These are phyloP conservation scores for Rhododendron molle DNA, from an alignment of 148 eudicot species.

Conservation along the genomic window DNA sequence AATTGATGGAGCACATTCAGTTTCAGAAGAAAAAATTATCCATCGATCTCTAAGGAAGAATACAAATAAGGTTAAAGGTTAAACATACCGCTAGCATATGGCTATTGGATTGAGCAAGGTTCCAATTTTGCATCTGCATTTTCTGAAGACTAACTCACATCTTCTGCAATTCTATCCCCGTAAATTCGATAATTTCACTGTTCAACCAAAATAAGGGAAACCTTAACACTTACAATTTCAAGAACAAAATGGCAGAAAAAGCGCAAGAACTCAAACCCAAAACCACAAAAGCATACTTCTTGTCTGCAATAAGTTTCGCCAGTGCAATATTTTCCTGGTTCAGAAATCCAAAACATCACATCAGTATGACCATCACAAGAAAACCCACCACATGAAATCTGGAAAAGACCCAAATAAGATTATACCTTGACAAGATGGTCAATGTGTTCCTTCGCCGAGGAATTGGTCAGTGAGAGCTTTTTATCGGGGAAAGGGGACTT, in stretches of 20 bases:
- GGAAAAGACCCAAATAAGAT: neutral
- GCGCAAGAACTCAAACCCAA: neutral
- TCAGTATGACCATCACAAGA: slow-evolving; percentile 8
- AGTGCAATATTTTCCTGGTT: slow-evolving; percentile 22
- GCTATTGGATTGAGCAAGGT: slow-evolving; percentile 60
- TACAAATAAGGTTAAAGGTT: neutral
- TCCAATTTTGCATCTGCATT: slow-evolving; percentile 59
- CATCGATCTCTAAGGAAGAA: neutral
- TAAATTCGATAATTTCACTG: slow-evolving; percentile 56
- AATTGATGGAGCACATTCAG: neutral
- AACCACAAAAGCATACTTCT: slow-evolving; percentile 35
- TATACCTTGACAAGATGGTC: slow-evolving; percentile 52
- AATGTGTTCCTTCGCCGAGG: slow-evolving; percentile 35
- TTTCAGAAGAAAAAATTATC: neutral
- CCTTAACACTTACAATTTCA: neutral
- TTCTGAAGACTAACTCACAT: slow-evolving; percentile 36
- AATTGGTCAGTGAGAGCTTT: slow-evolving; percentile 7
- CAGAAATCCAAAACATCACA: neutral
- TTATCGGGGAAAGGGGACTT: slow-evolving; percentile 36
- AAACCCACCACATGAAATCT: neutral
- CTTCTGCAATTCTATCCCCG: slow-evolving; percentile 46
- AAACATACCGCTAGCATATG: slow-evolving; percentile 55
- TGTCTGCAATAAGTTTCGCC: slow-evolving; percentile 18
- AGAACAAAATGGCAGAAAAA: neutral
- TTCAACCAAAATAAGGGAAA: slow-evolving; percentile 11